Evolutionary conservation across 2,329 filamentous ascomycete genomes (phyloP), one percentile per base, ranked within the genome.

Genomic region (Chaetoscypha palmicola): DNA sequence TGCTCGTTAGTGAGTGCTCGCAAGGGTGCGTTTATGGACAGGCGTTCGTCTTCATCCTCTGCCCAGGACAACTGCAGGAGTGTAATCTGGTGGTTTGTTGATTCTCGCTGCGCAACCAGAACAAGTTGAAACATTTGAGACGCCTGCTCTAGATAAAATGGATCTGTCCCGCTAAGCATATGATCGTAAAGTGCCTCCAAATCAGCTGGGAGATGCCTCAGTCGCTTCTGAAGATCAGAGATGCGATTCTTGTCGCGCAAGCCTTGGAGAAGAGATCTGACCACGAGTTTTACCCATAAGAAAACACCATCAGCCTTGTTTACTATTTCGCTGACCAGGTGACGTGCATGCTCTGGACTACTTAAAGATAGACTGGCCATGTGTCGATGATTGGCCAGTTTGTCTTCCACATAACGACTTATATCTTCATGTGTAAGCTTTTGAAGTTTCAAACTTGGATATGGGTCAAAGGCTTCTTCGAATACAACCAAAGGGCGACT

Each of bases 401-500:
- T 39, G 8, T 49, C 46, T 5, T 50, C 16, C 5, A 58, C 47
- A 30, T 56, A 60, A 2, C 12, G 17, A 14, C 48, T 22, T 28
- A 60, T 59, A 41, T 59, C 58, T 1, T 34, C 16, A 3, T 34
- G 23, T 9, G 55, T 62, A 7, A 59, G 28, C 4, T 53, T 45
- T 17, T 62, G 52, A 0, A 60, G 39, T 11, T 42, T 33, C 12
- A 61, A 45, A n/a, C 30, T 47, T 3, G 52, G 52, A 5, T 16
- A 48, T 1, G 32, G 2, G 9, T 8, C 28, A 31, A 57, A 61
- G 1, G 42, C 49, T 9, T 55, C 50, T 12, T 46, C 32, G 33
- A 60, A 61, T 3, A 49, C 44, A 12, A 51, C 47, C 46, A 53
- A 52, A 1, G 58, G 59, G 12, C 59, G 40, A 26, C 58, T 60